These are phyloP conservation scores for Endoconidiophora laricicola DNA, from an alignment of 2,329 filamentous ascomycete genomes.

Conservation along the genomic window DNA sequence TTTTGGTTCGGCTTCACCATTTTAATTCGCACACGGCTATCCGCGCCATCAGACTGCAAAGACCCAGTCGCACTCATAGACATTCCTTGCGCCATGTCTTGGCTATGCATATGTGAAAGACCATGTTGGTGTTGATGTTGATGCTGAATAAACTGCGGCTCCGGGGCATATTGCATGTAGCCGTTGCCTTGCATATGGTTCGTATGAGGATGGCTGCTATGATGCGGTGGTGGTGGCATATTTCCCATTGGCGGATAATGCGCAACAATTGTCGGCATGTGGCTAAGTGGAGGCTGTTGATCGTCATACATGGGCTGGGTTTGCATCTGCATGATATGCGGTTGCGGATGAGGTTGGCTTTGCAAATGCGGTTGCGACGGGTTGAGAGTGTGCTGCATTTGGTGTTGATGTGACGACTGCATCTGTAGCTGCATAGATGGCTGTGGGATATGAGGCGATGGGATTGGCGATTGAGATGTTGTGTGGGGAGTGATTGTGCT, in stretches of 20 bases:
- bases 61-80: neutral
- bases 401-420: neutral
- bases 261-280: slow-evolving; percentile 10
- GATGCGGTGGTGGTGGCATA: slow-evolving; percentile 1
- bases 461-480: too few species aligned
- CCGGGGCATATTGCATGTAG: slow-evolving; percentile 1
- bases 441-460: neutral
- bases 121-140: neutral
- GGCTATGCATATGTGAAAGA: neutral
- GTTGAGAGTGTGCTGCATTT: too few species aligned
- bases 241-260: slow-evolving; percentile 6
- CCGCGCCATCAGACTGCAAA: neutral
- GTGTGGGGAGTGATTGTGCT: neutral
- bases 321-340: slow-evolving; percentile 6
- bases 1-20: slow-evolving; percentile 12
- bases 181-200: neutral
- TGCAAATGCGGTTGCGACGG: neutral
- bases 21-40: slow-evolving; percentile 10
- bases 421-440: neutral
- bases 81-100: neutral
- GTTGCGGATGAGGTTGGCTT: neutral
- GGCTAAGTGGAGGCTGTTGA: slow-evolving; percentile 8
- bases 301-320: slow-evolving; percentile 8
- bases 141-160: slow-evolving; percentile 8
- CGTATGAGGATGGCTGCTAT: neutral